These are phyloP conservation scores for Blumeria hordei DNA, from an alignment of 2,329 filamentous ascomycete genomes.

Conservation along the genomic window DNA sequence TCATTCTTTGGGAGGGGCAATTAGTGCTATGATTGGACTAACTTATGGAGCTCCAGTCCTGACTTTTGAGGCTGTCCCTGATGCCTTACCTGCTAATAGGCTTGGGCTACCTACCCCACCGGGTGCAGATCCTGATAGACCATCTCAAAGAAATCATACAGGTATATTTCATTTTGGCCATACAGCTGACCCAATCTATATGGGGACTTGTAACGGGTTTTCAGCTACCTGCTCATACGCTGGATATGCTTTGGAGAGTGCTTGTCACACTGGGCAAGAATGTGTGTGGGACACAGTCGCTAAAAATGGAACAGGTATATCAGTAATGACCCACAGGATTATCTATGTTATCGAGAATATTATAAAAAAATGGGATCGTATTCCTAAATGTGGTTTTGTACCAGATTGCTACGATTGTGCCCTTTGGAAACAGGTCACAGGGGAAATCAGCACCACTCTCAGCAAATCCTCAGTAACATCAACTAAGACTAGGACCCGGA, in stretches of 20 bases:
- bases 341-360: conserved; percentile 71
- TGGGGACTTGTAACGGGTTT: conserved; percentile 78
- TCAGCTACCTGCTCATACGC: conserved; percentile 76
- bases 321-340: conserved; percentile 79
- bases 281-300: conserved; percentile 84
- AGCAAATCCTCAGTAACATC: conserved; percentile 29
- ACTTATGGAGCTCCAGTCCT: conserved; percentile 82
- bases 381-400: conserved; percentile 53
- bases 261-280: conserved; percentile 73
- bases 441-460: conserved; percentile 59
- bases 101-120: conserved; percentile 72
- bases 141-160: conserved; percentile 48
- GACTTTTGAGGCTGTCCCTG: conserved; percentile 81
- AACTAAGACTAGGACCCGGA: conserved; percentile 43
- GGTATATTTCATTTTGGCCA: conserved; percentile 82
- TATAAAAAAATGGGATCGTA: conserved; percentile 55
- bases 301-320: conserved; percentile 80
- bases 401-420: conserved; percentile 71
- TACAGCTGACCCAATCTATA: conserved; percentile 83
- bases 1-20: conserved; percentile 76
- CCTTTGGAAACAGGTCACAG: conserved; percentile 54
- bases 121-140: conserved; percentile 42
- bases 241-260: conserved; percentile 79
- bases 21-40: conserved; percentile 67
- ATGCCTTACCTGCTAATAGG: conserved; percentile 64